phyloP scores from a whole-genome alignment of 228 moss, liverwort and hornwort genomes.

The Sphagnum magellanicum region DNA sequence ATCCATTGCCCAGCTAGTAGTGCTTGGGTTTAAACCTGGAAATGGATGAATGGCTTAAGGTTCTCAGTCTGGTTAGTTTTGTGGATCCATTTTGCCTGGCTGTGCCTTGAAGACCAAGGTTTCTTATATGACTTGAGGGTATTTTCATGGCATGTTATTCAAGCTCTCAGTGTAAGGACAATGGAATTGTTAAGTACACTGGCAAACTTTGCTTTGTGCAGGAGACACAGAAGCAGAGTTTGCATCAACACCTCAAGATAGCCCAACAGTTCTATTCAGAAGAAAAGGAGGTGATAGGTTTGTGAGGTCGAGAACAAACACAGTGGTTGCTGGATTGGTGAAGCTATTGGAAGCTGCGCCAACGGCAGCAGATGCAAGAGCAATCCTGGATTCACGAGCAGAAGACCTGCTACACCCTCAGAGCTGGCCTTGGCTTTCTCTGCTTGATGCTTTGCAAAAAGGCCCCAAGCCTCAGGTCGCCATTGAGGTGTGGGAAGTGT shows the following conservation, averaged over 20 bases:
- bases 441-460: slow-evolving; percentile 84
- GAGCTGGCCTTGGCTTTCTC: slow-evolving; percentile 89
- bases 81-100: too few relatives aligned
- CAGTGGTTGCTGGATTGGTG: slow-evolving; percentile 58
- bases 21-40: too few relatives aligned
- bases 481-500: slow-evolving; percentile 57
- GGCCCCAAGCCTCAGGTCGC: slow-evolving; percentile 86
- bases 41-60: too few relatives aligned
- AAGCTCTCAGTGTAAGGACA: too few relatives aligned
- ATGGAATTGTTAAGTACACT: too few relatives aligned
- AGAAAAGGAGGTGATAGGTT: slow-evolving; percentile 57
- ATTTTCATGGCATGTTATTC: too few relatives aligned
- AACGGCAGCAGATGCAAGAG: slow-evolving; percentile 43
- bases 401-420: slow-evolving; percentile 46
- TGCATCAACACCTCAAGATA: slow-evolving; percentile 20
- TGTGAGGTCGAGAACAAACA: slow-evolving; percentile 59
- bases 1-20: too few relatives aligned
- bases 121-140: too few relatives aligned
- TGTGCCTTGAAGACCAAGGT: too few relatives aligned
- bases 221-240: slow-evolving; percentile 13
- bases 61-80: too few relatives aligned
- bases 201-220: slow-evolving; percentile 7
- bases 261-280: slow-evolving; percentile 33
- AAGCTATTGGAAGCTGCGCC: slow-evolving; percentile 59
- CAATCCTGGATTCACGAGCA: slow-evolving; percentile 55